phyloP scores from a whole-genome alignment of 2,329 filamentous ascomycete genomes.

The Beauveria sp. region DNA sequence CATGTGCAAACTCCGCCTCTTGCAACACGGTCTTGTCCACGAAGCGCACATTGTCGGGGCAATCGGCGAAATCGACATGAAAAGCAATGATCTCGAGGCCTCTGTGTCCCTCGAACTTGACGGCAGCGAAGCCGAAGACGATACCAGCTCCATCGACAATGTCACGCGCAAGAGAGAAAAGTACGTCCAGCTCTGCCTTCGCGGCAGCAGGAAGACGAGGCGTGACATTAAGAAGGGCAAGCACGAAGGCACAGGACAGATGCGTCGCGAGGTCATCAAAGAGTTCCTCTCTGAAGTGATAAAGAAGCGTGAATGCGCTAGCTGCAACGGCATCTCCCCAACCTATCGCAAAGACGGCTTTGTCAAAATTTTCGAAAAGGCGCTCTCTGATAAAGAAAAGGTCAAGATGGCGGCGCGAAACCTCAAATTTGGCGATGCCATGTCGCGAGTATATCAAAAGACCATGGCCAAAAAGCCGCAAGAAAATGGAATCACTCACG shows the following conservation, averaged over 20 bases:
- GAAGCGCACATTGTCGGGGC: conserved; percentile 55
- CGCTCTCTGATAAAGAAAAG: conserved; percentile 65
- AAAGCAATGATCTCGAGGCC: conserved; percentile 26
- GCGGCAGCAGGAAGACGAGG: conserved; percentile 42
- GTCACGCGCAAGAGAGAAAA: conserved; percentile 45
- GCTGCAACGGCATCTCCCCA: conserved; percentile 64
- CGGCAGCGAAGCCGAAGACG: conserved; percentile 56
- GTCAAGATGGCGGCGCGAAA: conserved; percentile 64
- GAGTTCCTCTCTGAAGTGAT: conserved; percentile 72
- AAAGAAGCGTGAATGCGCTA: conserved; percentile 60
- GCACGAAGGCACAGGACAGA: conserved; percentile 74
- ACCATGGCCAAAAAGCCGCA: conserved; percentile 28
- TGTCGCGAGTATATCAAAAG: conserved; percentile 37
- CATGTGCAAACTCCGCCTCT: conserved; percentile 73
- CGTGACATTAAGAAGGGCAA: conserved; percentile 55
- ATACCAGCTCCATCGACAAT: conserved; percentile 49
- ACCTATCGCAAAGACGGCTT: conserved; percentile 81
- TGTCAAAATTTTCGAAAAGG: conserved; percentile 88
- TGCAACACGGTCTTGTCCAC: conserved; percentile 74
- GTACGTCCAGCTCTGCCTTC: conserved; percentile 69
- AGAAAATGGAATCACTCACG: background rate
- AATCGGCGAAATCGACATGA: conserved; percentile 36
- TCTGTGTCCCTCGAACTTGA: conserved; percentile 29
- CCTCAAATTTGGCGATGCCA: conserved; percentile 62
- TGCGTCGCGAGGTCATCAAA: conserved; percentile 68